Conservation (phyloP, 768 basidiomycete genomes). For the Brasilioporus rufonigricans region DNA sequence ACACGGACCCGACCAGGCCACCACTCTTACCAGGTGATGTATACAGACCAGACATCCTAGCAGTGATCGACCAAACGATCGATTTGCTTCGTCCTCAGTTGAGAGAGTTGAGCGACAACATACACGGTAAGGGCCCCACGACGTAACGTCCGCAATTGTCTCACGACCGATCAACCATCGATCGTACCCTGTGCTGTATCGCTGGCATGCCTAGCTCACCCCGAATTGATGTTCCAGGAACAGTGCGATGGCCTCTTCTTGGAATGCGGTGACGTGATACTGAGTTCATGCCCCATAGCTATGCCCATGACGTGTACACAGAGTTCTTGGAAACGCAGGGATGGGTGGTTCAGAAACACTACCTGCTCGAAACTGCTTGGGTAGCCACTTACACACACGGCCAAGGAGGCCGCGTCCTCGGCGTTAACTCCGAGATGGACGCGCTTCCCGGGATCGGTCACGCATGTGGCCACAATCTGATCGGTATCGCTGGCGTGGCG, state of each 20-base stretch:
- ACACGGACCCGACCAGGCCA: conserved; percentile 24
- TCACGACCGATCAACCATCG: conserved; percentile 1
- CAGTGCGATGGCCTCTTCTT: conserved; percentile 37
- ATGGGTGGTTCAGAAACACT: conserved; percentile 60
- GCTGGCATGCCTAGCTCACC: conserved; percentile 48
- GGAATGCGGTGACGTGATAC: background rate
- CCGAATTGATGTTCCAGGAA: conserved; percentile 70
- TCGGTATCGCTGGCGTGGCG: conserved; percentile 73
- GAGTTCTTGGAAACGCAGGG: conserved; percentile 64
- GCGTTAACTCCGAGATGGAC: conserved; percentile 78
- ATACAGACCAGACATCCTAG: conserved; percentile 57
- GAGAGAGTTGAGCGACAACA: conserved; percentile 64
- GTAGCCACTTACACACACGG: conserved; percentile 66
- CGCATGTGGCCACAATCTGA: conserved; percentile 82
- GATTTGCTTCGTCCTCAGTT: conserved; percentile 53
- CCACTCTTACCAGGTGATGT: conserved; percentile 32
- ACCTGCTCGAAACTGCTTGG: conserved; percentile 75
- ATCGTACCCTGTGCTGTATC: background rate
- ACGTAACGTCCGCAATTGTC: background rate
- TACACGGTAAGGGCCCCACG: conserved; percentile 50
- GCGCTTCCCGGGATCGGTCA: conserved; percentile 61
- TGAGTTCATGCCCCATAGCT: conserved; percentile 35
- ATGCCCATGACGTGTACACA: conserved; percentile 71
- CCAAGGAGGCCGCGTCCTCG: conserved; percentile 65
- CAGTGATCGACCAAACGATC: conserved; percentile 57